Conservation (phyloP, 2,329 filamentous ascomycete species). For the Pyrenophora teres region DNA sequence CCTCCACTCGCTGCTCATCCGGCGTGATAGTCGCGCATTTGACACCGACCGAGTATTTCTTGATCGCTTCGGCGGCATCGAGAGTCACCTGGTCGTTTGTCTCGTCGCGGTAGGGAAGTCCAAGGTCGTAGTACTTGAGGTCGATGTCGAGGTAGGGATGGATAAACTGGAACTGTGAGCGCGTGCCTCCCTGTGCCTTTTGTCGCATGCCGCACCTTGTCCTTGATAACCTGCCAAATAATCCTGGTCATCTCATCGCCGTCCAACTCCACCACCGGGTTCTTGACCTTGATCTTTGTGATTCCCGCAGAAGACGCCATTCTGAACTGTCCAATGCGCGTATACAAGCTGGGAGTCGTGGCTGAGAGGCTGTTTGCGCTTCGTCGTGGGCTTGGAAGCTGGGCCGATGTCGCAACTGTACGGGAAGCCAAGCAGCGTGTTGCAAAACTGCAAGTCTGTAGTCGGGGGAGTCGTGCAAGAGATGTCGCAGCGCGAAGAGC, state of each 20-base stretch:
- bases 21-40: conserved; percentile 99
- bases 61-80: conserved; percentile 95
- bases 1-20: conserved; percentile 93
- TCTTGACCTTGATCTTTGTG: conserved; percentile 99
- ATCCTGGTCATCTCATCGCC: conserved; percentile 96
- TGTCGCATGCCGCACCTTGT: conserved; percentile 63
- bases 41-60: conserved; percentile 98
- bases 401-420: conserved; percentile 30
- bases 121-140: conserved; percentile 97
- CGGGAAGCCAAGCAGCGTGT: conserved; percentile 36
- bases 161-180: conserved; percentile 68
- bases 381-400: conserved; percentile 22
- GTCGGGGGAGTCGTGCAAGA: conserved; percentile 26
- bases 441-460: conserved; percentile 36
- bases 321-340: conserved; percentile 29
- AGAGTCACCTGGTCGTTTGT: conserved; percentile 95
- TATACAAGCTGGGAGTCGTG: conserved; percentile 10
- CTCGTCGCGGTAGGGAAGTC: conserved; percentile 91
- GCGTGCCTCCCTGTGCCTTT: not conserved
- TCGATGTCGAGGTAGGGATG: conserved; percentile 95
- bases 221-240: conserved; percentile 99
- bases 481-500: conserved; percentile 31
- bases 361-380: conserved; percentile 14
- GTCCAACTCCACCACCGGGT: conserved; percentile 96
- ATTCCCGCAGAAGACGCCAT: conserved; percentile 69